These are phyloP conservation scores for Xylaria sp. DNA, from an alignment of 2,329 filamentous ascomycete genomes.

Conservation along the genomic window DNA sequence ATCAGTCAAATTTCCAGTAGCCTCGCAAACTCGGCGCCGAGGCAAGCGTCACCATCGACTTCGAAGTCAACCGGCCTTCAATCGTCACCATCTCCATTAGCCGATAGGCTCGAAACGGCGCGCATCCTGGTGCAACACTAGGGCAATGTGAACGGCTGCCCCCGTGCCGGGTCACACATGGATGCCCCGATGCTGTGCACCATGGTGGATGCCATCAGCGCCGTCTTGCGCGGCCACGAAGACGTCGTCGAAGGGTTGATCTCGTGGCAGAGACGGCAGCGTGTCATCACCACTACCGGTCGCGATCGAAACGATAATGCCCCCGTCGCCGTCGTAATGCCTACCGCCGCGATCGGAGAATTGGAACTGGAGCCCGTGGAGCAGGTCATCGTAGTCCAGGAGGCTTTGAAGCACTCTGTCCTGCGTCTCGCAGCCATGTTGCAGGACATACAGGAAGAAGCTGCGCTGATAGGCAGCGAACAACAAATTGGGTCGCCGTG, in stretches of 20 bases:
- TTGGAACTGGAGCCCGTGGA: slow-evolving; percentile 34
- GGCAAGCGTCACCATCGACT: neutral
- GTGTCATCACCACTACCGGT: too few species aligned
- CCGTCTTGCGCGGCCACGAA: slow-evolving; percentile 28
- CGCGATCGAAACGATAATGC: neutral
- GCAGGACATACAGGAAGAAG: slow-evolving; percentile 38
- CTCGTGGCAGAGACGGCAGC: too few species aligned
- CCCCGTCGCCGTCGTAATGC: neutral
- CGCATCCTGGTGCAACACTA: slow-evolving; percentile 35
- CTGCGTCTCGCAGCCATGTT: slow-evolving; percentile 36
- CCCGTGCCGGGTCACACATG: slow-evolving; percentile 31
- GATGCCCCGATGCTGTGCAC: slow-evolving; percentile 25
- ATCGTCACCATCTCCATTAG: neutral
- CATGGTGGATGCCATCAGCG: slow-evolving; percentile 31
- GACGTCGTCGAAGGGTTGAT: slow-evolving; percentile 11
- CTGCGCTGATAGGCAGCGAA: neutral
- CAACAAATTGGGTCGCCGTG: slow-evolving; percentile 20
- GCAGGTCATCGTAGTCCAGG: slow-evolving; percentile 27
- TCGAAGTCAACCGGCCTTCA: too few species aligned
- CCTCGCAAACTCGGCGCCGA: neutral
- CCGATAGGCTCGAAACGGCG: slow-evolving; percentile 17
- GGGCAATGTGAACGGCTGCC: slow-evolving; percentile 36
- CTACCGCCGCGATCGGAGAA: slow-evolving; percentile 19
- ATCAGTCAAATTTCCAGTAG: neutral
- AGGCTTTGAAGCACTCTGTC: slow-evolving; percentile 36